Evolutionary conservation across 2,329 filamentous ascomycete species (phyloP).

Genomic region (Teratosphaeria pseudoeucalypti): DNA sequence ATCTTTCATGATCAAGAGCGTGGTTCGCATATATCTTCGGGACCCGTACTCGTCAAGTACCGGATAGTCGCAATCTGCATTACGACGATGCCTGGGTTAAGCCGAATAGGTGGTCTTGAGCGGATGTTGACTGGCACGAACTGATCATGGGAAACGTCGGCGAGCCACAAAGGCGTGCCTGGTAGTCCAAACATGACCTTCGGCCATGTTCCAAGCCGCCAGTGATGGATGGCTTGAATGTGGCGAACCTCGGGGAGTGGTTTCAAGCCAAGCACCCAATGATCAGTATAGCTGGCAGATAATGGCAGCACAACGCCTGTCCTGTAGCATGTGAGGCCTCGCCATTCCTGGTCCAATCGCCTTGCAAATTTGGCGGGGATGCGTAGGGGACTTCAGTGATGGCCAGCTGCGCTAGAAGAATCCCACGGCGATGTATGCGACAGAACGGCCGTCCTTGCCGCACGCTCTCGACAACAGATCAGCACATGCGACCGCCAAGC

Average conservation of each 20-base stretch:
- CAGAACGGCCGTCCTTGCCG: too few species aligned
- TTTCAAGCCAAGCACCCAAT: not conserved
- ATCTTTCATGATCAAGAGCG: not conserved
- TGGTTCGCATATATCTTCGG: slow-evolving; percentile 8
- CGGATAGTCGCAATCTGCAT: not conserved
- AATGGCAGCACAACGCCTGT: slow-evolving; percentile 13
- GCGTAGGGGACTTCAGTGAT: slow-evolving; percentile 13
- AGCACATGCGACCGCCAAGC: too few species aligned
- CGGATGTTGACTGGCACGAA: not conserved
- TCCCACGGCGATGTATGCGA: too few species aligned
- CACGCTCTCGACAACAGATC: too few species aligned
- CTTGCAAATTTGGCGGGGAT: slow-evolving; percentile 11
- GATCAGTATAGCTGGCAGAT: slow-evolving; percentile 37
- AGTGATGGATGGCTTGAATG: slow-evolving; percentile 38
- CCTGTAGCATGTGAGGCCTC: slow-evolving; percentile 13
- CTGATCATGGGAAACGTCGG: slow-evolving; percentile 38
- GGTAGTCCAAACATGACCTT: slow-evolving; percentile 44
- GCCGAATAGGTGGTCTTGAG: not conserved
- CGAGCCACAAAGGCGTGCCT: slow-evolving; percentile 57
- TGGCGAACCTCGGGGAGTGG: not conserved
- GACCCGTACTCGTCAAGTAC: not conserved
- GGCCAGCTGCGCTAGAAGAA: slow-evolving; percentile 6
- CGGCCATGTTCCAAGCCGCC: slow-evolving; percentile 52
- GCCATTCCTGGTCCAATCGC: slow-evolving; percentile 16
- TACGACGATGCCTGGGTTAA: not conserved